Percentiles rank a stretch among this genome's conserved stretches.
Conservation (phyloP, 78 protist genomes). For the Pigoraptor vietnamica region DNA sequence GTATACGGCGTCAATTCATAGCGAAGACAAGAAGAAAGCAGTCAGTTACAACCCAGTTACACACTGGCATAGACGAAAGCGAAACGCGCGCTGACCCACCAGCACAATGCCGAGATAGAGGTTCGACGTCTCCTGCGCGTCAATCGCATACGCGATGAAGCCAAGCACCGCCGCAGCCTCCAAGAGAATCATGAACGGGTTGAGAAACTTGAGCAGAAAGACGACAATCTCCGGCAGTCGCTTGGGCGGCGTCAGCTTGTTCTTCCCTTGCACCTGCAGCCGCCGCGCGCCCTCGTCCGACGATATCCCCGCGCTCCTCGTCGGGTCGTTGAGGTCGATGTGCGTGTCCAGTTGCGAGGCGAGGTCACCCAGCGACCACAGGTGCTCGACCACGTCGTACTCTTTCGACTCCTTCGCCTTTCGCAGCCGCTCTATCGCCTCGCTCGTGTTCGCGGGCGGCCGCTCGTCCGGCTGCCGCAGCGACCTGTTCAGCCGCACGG, state of each 20-base stretch:
- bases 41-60: too few relatives aligned
- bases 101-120: slow-evolving; percentile 77
- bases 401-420: neutral
- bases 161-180: slow-evolving; percentile 56
- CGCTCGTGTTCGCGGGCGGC: neutral
- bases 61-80: too few relatives aligned
- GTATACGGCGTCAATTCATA: too few relatives aligned
- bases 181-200: slow-evolving; percentile 47
- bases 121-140: neutral
- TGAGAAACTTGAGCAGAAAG: slow-evolving; percentile 30
- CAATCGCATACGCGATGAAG: slow-evolving; percentile 36
- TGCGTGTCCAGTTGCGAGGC: neutral
- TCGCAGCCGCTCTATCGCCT: neutral
- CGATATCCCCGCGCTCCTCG: neutral
- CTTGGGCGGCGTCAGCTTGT: slow-evolving; percentile 57
- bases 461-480: neutral
- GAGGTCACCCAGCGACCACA: neutral
- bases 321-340: neutral
- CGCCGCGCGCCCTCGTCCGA: neutral
- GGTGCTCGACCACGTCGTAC: neutral
- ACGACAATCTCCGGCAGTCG: slow-evolving; percentile 30
- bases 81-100: neutral
- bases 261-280: slow-evolving; percentile 39
- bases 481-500: neutral
- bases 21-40: too few relatives aligned